Base-by-base conservation (phyloP, 345 rosid species). In the Acer campestre region DNA sequence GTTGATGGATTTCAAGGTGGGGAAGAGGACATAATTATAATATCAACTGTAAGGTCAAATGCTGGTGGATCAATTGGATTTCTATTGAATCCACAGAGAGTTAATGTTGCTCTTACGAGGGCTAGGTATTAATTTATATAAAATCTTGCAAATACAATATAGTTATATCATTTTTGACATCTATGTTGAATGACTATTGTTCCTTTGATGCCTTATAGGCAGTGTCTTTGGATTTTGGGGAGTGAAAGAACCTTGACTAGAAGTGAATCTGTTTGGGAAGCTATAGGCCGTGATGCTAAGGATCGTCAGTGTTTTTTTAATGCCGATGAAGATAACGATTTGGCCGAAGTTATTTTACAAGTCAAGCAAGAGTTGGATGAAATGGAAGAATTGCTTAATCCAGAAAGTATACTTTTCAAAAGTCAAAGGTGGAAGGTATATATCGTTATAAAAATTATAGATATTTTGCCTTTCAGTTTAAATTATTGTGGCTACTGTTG, bases 161-260 rank as follows among this genome's bases (percentile, higher is more conserved):
- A 22, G 55, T 68, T 53, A 14, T 11, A 48, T 70, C 11, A 22
- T 42, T 25, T 49, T 68, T 12, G 31, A 46, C 63, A n/a, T 0
- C 38, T 0, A 23, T 8, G 25, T 38, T 22, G 68, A 61, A 62
- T 23, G 44, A 61, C 9, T 23, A 11, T 0, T 18, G 53, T 55
- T 38, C 27, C 4, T 68, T 68, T 68, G 56, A 66, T 44, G 12
- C 35, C n/a, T 49, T 70, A 3, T 56, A 88, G 93, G 82, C 83
- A 88, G 46, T 74, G 91, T 67, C 86, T 88, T 22, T 88, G 91
- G 93, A 86, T 89, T 79, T 69, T 88, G 68, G 93, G 91, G 61
- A 77, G 80, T 75, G 85, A 72, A 77, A 77, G 62, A 76, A 88
- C 90, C 1, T 79, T 90, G 67, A 18, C 31, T 18, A 78, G 59